Conservation (phyloP, 257 asterid species). For the Salvia rosmarinus region DNA sequence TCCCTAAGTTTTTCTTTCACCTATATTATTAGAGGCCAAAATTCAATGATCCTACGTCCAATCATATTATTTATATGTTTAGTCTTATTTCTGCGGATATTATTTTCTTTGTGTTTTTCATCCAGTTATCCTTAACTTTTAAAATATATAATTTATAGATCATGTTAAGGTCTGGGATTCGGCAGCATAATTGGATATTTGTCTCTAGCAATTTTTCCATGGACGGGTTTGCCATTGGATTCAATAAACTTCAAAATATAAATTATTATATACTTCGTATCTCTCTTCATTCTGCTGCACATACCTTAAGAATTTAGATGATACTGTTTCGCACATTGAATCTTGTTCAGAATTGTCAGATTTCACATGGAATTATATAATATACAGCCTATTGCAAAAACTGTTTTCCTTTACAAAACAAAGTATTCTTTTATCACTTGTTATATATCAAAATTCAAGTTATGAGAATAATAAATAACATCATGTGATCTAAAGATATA, state of each 20-base stretch:
- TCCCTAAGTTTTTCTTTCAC: slow-evolving; percentile 24
- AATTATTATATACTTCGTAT: neutral
- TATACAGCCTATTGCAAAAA: neutral
- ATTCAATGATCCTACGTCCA: slow-evolving; percentile 27
- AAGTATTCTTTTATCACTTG: no score
- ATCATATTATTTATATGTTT: neutral
- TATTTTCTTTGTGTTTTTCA: neutral
- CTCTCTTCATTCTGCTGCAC: neutral
- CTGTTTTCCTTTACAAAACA: neutral
- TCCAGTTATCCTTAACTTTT: neutral
- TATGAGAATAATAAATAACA: neutral
- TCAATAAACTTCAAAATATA: neutral
- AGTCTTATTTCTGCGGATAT: neutral
- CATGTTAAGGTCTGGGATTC: no score
- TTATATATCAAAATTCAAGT: neutral
- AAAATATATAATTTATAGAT: no score
- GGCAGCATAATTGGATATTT: neutral
- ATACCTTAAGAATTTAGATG: slow-evolving; percentile 5
- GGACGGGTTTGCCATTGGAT: neutral
- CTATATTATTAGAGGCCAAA: neutral
- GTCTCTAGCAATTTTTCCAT: neutral
- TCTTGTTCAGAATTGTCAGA: slow-evolving; percentile 16
- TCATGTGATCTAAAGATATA: neutral
- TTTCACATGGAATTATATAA: slow-evolving; percentile 18
- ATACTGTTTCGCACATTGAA: slow-evolving; percentile 3